Base-by-base conservation (phyloP, 1,284 basidiomycete species). In the Sanghuangporus weigelae region DNA sequence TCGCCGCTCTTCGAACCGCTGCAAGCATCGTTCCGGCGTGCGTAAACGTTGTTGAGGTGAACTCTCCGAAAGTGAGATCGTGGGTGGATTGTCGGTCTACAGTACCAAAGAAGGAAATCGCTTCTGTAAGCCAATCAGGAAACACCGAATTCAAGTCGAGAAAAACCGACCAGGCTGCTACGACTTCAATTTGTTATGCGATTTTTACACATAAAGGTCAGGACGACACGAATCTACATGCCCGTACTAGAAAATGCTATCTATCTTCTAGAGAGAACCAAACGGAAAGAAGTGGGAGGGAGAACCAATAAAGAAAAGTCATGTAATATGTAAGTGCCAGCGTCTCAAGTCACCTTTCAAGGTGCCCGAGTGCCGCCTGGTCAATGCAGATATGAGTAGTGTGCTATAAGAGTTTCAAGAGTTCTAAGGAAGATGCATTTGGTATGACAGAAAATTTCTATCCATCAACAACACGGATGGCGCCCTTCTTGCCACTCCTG, bases 1-100 rank as follows among this genome's bases (percentile, higher is more conserved):
- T 75, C 67, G 35, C 73, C 68, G 68, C 72, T 72, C 36, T 74
- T 67, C 63, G 77, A 69, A 69, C 75, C 72, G 62, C 73, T 64
- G 67, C 66, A 60, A 69, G 66, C 67, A 69, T 67, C n/a, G 1
- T 63, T 7, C 8, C 4, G 26, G 19, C 26, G 35, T 35, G n/a
- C 4, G 16, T 12, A 11, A 11, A 21, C 26, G 46, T 58, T 51
- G 31, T 35, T 16, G n/a, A 16, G 16, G 16, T 46, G 12, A 46
- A 7, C 16, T 7, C 12, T 4, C 7, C 16, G 12, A n/a, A 36
- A 54, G 14, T 3, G 16, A 54, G 38, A 38, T 11, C 26, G 51
- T 38, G 19, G 42, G 44, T n/a, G 44, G 2, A 36, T 38, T 36
- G 53, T 36, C 19, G 26, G 36, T 31, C 7, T 16, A 19, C 12